phyloP scores from a whole-genome alignment of 768 basidiomycete genomes.

The Suillus subluteus region DNA sequence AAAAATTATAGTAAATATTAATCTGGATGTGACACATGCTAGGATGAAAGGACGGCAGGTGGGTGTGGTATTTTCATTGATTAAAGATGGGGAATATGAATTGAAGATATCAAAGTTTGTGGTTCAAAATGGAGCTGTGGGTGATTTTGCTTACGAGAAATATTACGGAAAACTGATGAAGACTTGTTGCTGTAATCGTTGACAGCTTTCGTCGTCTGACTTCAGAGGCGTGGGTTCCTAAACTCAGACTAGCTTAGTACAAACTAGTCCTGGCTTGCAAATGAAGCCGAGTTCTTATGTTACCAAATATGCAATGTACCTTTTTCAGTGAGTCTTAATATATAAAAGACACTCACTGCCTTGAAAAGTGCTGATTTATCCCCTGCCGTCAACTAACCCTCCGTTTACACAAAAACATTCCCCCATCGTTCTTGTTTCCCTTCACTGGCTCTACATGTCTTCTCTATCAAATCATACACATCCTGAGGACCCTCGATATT shows the following conservation, averaged over 20 bases:
- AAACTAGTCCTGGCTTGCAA: conserved; percentile 19
- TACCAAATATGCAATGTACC: conserved; percentile 29
- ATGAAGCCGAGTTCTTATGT: conserved; percentile 21
- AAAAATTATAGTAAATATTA: neutral
- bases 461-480: conserved; percentile 12
- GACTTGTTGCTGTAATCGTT: conserved; percentile 32
- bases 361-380: conserved; percentile 9
- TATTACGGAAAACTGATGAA: conserved; percentile 31
- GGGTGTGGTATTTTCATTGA: conserved; percentile 30
- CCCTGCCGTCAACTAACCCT: conserved; percentile 27
- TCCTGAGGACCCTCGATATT: neutral
- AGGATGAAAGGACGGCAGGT: neutral
- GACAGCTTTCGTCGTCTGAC: conserved; percentile 33
- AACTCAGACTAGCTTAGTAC: conserved; percentile 23
- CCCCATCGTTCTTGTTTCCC: neutral
- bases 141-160: conserved; percentile 24
- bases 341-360: conserved; percentile 29
- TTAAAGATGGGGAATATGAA: conserved; percentile 14
- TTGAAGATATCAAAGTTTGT: too few species aligned
- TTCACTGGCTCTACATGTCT: neutral
- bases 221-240: conserved; percentile 35
- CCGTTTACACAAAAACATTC: neutral
- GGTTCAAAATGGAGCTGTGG: too few species aligned
- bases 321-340: conserved; percentile 17
- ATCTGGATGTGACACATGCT: too few species aligned